Evolutionary conservation across 495 filamentous ascomycete genomes (phyloP), one percentile per base, ranked within the genome.

Genomic region (Aspergillus hancockii): DNA sequence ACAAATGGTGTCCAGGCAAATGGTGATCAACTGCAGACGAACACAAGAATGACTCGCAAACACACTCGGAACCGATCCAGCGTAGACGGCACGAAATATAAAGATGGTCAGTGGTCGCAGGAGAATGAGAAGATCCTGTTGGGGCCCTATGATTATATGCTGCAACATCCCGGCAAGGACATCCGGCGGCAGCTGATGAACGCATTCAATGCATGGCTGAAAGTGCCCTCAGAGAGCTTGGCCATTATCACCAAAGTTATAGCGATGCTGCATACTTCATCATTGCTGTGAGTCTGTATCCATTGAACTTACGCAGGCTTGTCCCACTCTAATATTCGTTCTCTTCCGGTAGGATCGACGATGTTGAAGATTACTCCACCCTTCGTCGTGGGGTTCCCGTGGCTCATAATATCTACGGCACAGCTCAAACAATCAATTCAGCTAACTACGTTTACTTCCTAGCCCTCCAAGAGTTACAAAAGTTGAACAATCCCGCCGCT

Each of bases 391-490:
- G 94, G 25, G 79, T 92, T 34, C 94, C 94, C 9, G 94, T 97
- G 34, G 92, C 94, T 1, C 92, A 99, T 75, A 86, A 80, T 69
- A 98, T 99, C 61, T 99, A 96, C 67, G 94, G 94, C 59, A 89
- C 90, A 0, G 90, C 94, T 5, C 94, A 98, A 71, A 97, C 95
- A 40, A 97, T 98, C 72, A 98, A 98, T 76, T 90, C 87, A 21
- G 92, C 93, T 52, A 98, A 98, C 76, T 98, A 98, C 71, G 85
- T 97, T 55, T 98, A 98, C 78, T 98, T 98, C 67, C 81, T 84
- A 58, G 94, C 94, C 0, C 80, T 98, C 22, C 86, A 90, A 62
- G 90, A 93, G 72, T 73, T 97, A 1, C 81, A 86, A 58, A 89
- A 90, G 66, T 83, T 98, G 34, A 71, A 81, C 7, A 96, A 91